Percentiles rank a stretch among this genome's conserved stretches.
Evolutionary conservation across 441 rosid species (phyloP).

Genomic region (Bocquillonia castaneifolia): DNA sequence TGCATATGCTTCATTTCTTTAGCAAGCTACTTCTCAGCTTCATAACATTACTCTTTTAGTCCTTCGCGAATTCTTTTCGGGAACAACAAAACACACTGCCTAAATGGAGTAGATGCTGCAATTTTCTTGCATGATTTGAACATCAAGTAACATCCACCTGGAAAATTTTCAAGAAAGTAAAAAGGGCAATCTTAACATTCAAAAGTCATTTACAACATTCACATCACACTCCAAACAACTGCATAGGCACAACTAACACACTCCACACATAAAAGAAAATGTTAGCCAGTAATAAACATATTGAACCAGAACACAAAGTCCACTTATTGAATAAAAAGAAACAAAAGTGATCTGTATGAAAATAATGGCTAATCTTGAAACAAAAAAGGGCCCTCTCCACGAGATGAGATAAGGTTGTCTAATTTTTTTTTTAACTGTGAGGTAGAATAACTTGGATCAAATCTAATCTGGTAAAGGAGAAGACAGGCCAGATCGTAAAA

Average conservation of each 20-base stretch:
- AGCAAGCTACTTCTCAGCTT: background rate
- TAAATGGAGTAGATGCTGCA: background rate
- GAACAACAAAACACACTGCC: background rate
- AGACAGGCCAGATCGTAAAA: background rate
- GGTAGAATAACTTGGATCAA: background rate
- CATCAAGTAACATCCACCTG: constrained; percentile 14
- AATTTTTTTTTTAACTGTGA: no score
- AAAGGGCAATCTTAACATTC: background rate
- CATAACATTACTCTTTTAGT: background rate
- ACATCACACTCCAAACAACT: constrained; percentile 1
- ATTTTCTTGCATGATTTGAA: constrained; percentile 6
- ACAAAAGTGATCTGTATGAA: background rate
- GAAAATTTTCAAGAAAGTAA: constrained; percentile 7
- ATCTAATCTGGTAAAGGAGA: background rate
- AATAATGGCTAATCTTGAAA: no score
- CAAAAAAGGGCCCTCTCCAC: no score
- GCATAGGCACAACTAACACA: background rate
- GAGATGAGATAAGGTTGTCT: no score
- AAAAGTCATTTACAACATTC: constrained; percentile 1
- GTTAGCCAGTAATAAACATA: background rate
- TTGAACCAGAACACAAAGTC: background rate
- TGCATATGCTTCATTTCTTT: no score
- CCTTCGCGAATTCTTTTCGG: background rate
- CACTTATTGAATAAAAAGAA: background rate
- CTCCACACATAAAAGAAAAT: background rate